phyloP scores from a whole-genome alignment of 1,139 yeast species.

The Blastobotrys buckinghamii region DNA sequence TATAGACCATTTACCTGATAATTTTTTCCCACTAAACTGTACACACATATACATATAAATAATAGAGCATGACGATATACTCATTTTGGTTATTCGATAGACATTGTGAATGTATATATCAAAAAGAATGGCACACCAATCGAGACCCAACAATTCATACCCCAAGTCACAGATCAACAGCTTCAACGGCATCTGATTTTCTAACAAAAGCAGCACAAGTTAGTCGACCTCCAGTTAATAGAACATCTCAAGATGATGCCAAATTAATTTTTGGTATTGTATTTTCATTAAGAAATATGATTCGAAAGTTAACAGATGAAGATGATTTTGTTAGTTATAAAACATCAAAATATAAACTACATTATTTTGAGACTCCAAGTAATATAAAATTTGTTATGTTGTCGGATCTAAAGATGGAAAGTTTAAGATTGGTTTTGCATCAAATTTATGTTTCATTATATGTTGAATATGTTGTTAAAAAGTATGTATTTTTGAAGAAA shows the following conservation, averaged over 20 bases:
- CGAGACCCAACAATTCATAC: neutral
- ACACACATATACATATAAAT: too few relatives aligned
- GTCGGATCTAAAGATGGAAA: slow-evolving; percentile 61
- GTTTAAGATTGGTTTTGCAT: slow-evolving; percentile 53
- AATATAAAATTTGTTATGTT: slow-evolving; percentile 70
- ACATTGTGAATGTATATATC: slow-evolving; percentile 51
- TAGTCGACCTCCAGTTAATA: slow-evolving; percentile 4
- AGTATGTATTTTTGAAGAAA: slow-evolving; percentile 31
- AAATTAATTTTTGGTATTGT: slow-evolving; percentile 85
- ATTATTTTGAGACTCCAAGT: slow-evolving; percentile 72
- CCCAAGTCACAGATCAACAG: slow-evolving; percentile 12
- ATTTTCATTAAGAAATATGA: slow-evolving; percentile 70
- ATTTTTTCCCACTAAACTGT: too few relatives aligned
- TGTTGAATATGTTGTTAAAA: slow-evolving; percentile 63
- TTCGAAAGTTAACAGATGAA: slow-evolving; percentile 51
- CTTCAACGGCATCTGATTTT: slow-evolving; percentile 10
- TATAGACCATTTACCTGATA: too few relatives aligned
- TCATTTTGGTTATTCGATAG: slow-evolving; percentile 87
- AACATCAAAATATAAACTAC: slow-evolving; percentile 71
- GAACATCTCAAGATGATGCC: slow-evolving; percentile 44
- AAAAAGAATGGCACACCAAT: slow-evolving; percentile 30
- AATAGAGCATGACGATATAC: slow-evolving; percentile 43
- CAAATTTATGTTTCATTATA: slow-evolving; percentile 65
- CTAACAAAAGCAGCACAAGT: slow-evolving; percentile 11
- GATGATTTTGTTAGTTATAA: slow-evolving; percentile 61